These are phyloP conservation scores for Auricularia sp. DNA, from an alignment of 768 basidiomycete species.

Conservation along the genomic window DNA sequence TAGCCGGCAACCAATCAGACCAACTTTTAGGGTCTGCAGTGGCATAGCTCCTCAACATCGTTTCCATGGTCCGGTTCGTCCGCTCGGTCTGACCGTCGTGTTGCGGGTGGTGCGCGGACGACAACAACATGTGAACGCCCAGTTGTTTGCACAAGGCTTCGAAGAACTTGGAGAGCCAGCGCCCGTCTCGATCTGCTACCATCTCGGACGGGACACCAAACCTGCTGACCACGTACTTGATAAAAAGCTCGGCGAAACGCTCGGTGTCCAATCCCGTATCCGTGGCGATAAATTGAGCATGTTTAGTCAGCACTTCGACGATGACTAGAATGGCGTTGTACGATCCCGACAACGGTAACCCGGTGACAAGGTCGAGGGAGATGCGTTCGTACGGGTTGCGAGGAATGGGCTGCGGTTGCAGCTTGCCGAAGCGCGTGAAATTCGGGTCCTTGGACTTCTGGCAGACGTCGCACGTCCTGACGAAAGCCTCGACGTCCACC, in stretches of 20 bases:
- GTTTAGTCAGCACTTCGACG: constrained; percentile 14
- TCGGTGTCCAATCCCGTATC: constrained; percentile 1
- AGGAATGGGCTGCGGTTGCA: constrained; percentile 10
- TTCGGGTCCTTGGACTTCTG: constrained; percentile 9
- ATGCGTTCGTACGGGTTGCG: constrained; percentile 14
- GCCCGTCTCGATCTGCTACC: constrained; percentile 6
- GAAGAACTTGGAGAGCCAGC: constrained; percentile 10
- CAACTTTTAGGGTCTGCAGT: constrained; percentile 25
- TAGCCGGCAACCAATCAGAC: constrained; percentile 14
- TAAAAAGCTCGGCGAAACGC: constrained; percentile 7
- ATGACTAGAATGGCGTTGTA: constrained; percentile 16
- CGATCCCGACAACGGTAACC: constrained; percentile 15
- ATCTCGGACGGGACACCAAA: constrained; percentile 9
- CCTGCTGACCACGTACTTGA: constrained; percentile 7
- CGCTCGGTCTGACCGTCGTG: constrained; percentile 25
- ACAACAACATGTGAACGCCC: background rate
- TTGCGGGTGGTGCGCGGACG: constrained; percentile 19
- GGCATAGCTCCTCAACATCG: constrained; percentile 15
- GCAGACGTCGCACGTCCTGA: constrained; percentile 10
- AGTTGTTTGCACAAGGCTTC: background rate
- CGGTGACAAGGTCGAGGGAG: constrained; percentile 18
- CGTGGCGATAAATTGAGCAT: constrained; percentile 11
- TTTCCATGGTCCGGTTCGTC: constrained; percentile 21
- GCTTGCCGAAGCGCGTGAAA: constrained; percentile 5
- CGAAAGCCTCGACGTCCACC: constrained; percentile 4